Conservation (phyloP, 306 rosid genomes). For the Sicyos edulis region DNA sequence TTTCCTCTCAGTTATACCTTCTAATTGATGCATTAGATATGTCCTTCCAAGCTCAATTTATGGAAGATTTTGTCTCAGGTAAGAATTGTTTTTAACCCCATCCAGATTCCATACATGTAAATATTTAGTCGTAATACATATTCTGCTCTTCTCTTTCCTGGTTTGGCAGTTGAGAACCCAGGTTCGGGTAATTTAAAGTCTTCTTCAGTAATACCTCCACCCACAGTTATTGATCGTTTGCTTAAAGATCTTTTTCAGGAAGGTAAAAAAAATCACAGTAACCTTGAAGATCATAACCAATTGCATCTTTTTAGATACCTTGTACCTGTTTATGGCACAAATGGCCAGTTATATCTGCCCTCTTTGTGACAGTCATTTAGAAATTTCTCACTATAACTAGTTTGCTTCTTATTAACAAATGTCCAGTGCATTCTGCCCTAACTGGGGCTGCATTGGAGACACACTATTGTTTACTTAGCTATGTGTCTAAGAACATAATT, state of each 20-base stretch:
- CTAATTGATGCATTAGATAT: constrained; percentile 64
- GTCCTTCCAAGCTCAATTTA: constrained; percentile 82
- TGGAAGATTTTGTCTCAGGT: constrained; percentile 99
- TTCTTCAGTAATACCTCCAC: constrained; percentile 73
- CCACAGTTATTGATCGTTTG: constrained; percentile 78
- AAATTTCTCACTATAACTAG: not conserved
- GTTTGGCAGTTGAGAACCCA: constrained; percentile 66
- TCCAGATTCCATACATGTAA: not conserved
- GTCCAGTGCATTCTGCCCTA: not conserved
- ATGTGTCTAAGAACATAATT: not conserved
- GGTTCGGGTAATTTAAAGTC: constrained; percentile 61
- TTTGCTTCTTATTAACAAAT: not conserved
- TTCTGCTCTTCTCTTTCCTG: constrained; percentile 24
- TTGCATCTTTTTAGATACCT: constrained; percentile 2
- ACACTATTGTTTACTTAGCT: not conserved
- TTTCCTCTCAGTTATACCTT: constrained; percentile 67
- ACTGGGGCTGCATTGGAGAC: not conserved
- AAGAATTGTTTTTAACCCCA: constrained; percentile 24
- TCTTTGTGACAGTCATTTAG: not conserved
- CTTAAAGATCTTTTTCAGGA: constrained; percentile 88
- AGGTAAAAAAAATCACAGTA: constrained; percentile 36
- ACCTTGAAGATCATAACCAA: constrained; percentile 9
- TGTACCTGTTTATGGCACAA: not conserved
- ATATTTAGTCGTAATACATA: constrained; percentile 11
- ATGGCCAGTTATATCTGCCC: not conserved